phyloP scores from a whole-genome alignment of 306 rosid genomes.

The Acacia confusa region DNA sequence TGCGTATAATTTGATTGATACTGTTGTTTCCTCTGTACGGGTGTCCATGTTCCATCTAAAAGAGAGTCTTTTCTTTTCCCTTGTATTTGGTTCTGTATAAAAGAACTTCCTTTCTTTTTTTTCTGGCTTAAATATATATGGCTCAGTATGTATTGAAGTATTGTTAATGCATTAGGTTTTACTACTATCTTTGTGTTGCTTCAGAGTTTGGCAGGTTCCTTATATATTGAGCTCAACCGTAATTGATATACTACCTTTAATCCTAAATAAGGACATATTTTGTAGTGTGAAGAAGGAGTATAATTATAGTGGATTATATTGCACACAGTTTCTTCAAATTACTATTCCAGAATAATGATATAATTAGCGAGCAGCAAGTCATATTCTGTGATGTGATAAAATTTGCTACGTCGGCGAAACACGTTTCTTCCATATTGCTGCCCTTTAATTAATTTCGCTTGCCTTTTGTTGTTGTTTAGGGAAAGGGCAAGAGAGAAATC shows the following conservation, averaged over 20 bases:
- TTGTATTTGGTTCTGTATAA: constrained; percentile 33
- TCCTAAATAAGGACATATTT: too few species aligned
- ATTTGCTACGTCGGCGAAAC: background rate
- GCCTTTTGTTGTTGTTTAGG: too few species aligned
- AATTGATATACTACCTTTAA: too few species aligned
- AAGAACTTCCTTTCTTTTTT: constrained; percentile 9
- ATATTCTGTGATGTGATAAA: background rate
- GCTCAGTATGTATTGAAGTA: too few species aligned
- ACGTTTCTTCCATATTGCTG: too few species aligned
- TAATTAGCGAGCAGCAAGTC: too few species aligned
- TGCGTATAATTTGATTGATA: constrained; percentile 2
- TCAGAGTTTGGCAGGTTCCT: background rate
- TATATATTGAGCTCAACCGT: background rate
- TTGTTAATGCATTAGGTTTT: background rate
- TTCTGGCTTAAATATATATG: background rate
- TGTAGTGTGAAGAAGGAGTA: too few species aligned
- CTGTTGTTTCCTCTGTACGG: constrained; percentile 13
- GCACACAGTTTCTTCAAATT: too few species aligned
- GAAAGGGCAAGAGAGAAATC: too few species aligned
- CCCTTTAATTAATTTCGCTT: too few species aligned
- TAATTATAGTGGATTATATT: too few species aligned
- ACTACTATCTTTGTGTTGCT: background rate
- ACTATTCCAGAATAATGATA: too few species aligned
- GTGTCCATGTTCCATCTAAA: background rate
- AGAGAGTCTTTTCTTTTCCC: background rate